phyloP scores from a whole-genome alignment of 208 protist species.

The Endotrypanum monterogeii region DNA sequence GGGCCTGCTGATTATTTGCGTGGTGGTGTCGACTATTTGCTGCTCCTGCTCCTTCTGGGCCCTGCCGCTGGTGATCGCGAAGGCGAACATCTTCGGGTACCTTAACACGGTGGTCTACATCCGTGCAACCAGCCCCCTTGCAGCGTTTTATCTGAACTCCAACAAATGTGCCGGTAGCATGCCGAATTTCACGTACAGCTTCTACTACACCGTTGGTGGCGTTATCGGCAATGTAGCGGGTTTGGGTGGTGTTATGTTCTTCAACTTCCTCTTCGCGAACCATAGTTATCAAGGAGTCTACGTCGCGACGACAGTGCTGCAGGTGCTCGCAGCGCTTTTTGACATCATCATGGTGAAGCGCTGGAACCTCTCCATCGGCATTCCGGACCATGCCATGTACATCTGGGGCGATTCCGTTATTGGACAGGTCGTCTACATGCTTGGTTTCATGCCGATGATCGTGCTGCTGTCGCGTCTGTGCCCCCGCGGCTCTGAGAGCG shows the following conservation, averaged over 20 bases:
- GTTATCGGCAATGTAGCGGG: constrained; percentile 55
- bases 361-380: constrained; percentile 53
- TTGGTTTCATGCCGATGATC: constrained; percentile 77
- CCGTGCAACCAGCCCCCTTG: constrained; percentile 36
- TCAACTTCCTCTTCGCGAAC: constrained; percentile 64
- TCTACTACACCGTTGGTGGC: constrained; percentile 56
- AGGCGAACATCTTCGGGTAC: constrained; percentile 63
- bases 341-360: constrained; percentile 72
- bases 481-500: constrained; percentile 72
- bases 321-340: constrained; percentile 45
- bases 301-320: constrained; percentile 31
- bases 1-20: constrained; percentile 38
- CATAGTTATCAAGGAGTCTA: constrained; percentile 52
- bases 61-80: constrained; percentile 58
- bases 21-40: constrained; percentile 41
- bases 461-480: constrained; percentile 78
- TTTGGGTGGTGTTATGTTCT: constrained; percentile 44
- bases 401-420: constrained; percentile 75
- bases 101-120: constrained; percentile 51
- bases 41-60: constrained; percentile 53
- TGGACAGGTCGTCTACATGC: constrained; percentile 48
- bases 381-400: constrained; percentile 70
- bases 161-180: constrained; percentile 41
- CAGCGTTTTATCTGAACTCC: constrained; percentile 49
- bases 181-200: constrained; percentile 66